phyloP scores from a whole-genome alignment of 495 filamentous ascomycete species.

The Tetracladium setigerum region DNA sequence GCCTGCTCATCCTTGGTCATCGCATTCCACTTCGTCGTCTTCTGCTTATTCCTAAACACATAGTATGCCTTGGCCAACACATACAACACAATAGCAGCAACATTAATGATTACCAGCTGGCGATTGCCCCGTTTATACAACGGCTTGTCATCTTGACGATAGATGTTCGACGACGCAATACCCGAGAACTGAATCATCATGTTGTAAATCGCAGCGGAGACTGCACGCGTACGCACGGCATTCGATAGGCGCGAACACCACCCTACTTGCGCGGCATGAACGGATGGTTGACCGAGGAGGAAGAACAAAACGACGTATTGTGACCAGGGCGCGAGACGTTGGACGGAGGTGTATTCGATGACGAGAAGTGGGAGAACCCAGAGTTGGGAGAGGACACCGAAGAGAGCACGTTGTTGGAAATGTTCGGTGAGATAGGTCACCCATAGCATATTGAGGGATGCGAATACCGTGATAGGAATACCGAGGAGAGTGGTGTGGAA shows the following conservation, averaged over 20 bases:
- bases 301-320: constrained; percentile 46
- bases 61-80: constrained; percentile 53
- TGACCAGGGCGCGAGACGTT: constrained; percentile 33
- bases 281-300: constrained; percentile 39
- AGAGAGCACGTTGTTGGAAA: constrained; percentile 45
- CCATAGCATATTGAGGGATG: constrained; percentile 37
- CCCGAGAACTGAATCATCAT: constrained; percentile 50
- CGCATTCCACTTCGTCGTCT: constrained; percentile 37
- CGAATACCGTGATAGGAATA: constrained; percentile 47
- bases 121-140: constrained; percentile 58
- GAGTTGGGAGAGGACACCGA: constrained; percentile 42
- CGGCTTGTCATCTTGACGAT: constrained; percentile 54
- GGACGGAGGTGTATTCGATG: constrained; percentile 37
- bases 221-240: constrained; percentile 58
- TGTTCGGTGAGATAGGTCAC: constrained; percentile 52
- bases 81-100: constrained; percentile 46
- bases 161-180: constrained; percentile 40
- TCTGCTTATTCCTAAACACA: constrained; percentile 43
- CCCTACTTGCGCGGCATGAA: constrained; percentile 55
- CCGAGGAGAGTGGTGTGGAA: constrained; percentile 63
- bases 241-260: constrained; percentile 54
- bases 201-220: constrained; percentile 62
- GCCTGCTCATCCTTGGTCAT: constrained; percentile 54
- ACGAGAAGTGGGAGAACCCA: constrained; percentile 52
- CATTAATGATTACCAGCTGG: constrained; percentile 47